Conservation (phyloP, 371 early-diverging fungal species). For the Rhizomucor pusillus region DNA sequence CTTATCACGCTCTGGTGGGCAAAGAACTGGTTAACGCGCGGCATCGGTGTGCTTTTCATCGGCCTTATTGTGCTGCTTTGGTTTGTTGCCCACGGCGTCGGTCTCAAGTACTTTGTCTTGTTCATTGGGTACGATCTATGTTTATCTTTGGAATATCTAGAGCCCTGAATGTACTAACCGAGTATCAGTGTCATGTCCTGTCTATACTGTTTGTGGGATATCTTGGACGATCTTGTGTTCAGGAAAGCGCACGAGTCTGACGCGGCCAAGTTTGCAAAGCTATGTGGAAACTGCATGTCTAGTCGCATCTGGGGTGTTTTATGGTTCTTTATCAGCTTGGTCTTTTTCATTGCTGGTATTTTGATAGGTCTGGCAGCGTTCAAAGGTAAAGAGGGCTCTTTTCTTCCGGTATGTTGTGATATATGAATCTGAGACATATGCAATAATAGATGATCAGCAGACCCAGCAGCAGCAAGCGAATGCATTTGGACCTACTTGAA, state of each 20-base stretch:
- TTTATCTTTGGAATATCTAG: neutral
- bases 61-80: slow-evolving; percentile 82
- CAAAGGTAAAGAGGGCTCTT: slow-evolving; percentile 55
- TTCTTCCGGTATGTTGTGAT: neutral
- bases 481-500: slow-evolving; percentile 16
- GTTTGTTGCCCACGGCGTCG: slow-evolving; percentile 73
- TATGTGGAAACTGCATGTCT: slow-evolving; percentile 76
- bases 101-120: slow-evolving; percentile 83
- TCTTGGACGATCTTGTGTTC: slow-evolving; percentile 88
- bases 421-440: neutral
- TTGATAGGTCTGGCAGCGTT: slow-evolving; percentile 78
- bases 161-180: neutral
- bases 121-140: slow-evolving; percentile 73
- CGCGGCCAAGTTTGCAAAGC: slow-evolving; percentile 83
- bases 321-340: slow-evolving; percentile 85
- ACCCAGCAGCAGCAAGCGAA: slow-evolving; percentile 19
- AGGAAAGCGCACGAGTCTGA: slow-evolving; percentile 92
- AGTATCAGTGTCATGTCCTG: slow-evolving; percentile 79
- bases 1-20: slow-evolving; percentile 82
- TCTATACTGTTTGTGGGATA: slow-evolving; percentile 91
- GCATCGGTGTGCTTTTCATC: slow-evolving; percentile 79
- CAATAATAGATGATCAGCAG: slow-evolving; percentile 12
- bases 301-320: slow-evolving; percentile 85
- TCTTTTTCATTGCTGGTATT: slow-evolving; percentile 77
- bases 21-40: slow-evolving; percentile 82